These are phyloP conservation scores for Gastrodia elata DNA, from an alignment of 106 monocot species.

Conservation along the genomic window DNA sequence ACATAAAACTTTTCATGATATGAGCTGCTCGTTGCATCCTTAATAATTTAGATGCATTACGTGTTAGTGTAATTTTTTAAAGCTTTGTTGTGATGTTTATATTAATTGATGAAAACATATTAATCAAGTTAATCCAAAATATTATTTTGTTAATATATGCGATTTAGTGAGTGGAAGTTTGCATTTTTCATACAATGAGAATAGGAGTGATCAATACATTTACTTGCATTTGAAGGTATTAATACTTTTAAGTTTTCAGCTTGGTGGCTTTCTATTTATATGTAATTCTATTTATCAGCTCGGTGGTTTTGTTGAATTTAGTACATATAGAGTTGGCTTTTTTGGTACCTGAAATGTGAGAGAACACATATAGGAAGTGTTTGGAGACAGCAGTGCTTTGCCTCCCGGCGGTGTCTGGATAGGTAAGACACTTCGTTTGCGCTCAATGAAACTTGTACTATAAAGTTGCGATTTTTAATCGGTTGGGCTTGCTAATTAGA, in stretches of 20 bases:
- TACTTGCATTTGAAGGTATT: not conserved
- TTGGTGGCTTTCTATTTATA: not conserved
- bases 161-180: not conserved
- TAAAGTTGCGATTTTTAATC: too few species aligned
- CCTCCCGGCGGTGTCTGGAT: too few species aligned
- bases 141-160: not conserved
- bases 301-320: too few species aligned
- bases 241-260: not conserved
- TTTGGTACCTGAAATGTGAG: too few species aligned
- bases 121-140: not conserved
- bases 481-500: too few species aligned
- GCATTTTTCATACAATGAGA: not conserved
- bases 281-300: not conserved
- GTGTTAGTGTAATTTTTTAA: not conserved
- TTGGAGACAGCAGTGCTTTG: too few species aligned
- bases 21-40: not conserved
- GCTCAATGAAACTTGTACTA: too few species aligned
- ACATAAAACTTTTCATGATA: not conserved
- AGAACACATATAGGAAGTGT: too few species aligned
- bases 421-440: too few species aligned
- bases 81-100: not conserved
- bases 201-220: not conserved
- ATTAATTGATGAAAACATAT: not conserved
- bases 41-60: not conserved
- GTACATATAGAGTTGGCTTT: too few species aligned